Conservation (phyloP, 148 eudicot genomes). For the Salicornia ramosissima region DNA sequence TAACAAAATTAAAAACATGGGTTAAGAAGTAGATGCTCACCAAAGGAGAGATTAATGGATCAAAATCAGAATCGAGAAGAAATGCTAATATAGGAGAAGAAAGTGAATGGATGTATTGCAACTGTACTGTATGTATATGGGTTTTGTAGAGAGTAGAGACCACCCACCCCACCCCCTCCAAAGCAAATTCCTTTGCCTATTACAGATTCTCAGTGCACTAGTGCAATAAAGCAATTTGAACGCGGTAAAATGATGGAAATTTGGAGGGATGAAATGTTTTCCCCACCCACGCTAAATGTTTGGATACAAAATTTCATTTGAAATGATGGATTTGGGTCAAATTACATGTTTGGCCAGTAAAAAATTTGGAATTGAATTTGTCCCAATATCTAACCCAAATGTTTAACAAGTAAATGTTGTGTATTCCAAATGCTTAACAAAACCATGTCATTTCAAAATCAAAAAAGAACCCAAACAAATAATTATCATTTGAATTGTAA, state of each 20-base stretch:
- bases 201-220: slow-evolving; percentile 27
- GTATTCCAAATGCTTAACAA: no score
- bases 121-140: background rate
- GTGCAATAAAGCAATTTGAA: slow-evolving; percentile 8
- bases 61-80: slow-evolving; percentile 10
- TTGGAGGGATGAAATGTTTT: background rate
- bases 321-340: no score
- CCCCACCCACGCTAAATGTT: no score
- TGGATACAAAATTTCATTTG: no score
- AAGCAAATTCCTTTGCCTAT: slow-evolving; percentile 4
- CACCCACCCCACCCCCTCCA: background rate
- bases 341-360: no score
- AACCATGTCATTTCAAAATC: no score
- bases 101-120: slow-evolving; percentile 1
- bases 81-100: background rate
- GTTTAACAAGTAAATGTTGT: no score
- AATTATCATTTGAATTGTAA: no score
- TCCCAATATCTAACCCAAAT: no score
- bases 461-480: no score
- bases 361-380: no score
- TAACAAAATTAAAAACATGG: background rate
- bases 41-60: slow-evolving; percentile 11
- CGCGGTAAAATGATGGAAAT: slow-evolving; percentile 17
- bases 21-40: slow-evolving; percentile 24
- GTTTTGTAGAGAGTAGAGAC: slow-evolving; percentile 13